These are phyloP conservation scores for Parietichytrium sp. DNA, from an alignment of 108 stramenopile genomes.

Conservation along the genomic window DNA sequence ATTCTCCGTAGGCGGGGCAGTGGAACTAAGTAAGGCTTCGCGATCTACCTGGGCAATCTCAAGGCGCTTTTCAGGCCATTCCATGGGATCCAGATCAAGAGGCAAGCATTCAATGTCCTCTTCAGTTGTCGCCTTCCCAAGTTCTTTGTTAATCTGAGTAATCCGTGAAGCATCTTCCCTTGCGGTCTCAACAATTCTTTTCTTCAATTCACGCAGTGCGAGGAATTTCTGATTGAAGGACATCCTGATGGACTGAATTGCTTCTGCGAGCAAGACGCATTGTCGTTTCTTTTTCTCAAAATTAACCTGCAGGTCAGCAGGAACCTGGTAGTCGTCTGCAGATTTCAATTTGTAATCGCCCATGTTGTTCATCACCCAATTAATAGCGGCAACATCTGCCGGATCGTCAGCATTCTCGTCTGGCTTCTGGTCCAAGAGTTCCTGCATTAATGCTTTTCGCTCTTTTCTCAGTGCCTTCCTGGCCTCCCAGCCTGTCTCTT, in stretches of 20 bases:
- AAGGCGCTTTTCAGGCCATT: constrained; percentile 51
- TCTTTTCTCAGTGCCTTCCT: constrained; percentile 52
- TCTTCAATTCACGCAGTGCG: constrained; percentile 50
- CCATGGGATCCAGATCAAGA: constrained; percentile 36
- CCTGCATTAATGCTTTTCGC: constrained; percentile 39
- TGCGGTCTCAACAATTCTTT: background rate
- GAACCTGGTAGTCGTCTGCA: constrained; percentile 58
- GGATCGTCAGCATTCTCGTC: constrained; percentile 61
- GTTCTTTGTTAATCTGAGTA: background rate
- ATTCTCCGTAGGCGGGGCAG: background rate
- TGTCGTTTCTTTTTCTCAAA: constrained; percentile 58
- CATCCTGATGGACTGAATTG: constrained; percentile 45
- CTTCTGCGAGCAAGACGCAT: constrained; percentile 57
- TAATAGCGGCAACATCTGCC: constrained; percentile 53
- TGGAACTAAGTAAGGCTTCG: constrained; percentile 14
- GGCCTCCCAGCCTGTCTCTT: constrained; percentile 52
- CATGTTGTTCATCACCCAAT: constrained; percentile 42
- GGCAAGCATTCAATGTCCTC: background rate
- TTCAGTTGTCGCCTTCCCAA: background rate
- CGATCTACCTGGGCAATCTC: constrained; percentile 41
- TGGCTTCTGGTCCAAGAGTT: constrained; percentile 45
- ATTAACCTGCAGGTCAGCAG: constrained; percentile 60
- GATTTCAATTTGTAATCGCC: constrained; percentile 69
- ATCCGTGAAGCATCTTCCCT: background rate
- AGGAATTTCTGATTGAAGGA: constrained; percentile 59